Conservation (phyloP, 148 eudicot genomes). For the Chenopodium berlandieri region DNA sequence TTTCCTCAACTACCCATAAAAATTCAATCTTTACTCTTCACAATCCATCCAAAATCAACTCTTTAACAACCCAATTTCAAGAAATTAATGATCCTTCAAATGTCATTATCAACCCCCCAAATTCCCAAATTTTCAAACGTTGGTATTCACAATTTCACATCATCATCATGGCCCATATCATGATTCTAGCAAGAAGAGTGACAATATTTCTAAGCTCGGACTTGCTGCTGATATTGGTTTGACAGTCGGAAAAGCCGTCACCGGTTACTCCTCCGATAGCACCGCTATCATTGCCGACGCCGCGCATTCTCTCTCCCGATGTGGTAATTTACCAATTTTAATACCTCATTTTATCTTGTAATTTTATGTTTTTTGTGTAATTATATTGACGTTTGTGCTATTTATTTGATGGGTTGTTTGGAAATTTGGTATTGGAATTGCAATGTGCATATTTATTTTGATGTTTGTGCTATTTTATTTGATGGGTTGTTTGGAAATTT, state of each 20-base stretch:
- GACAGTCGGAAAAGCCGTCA: conserved; percentile 71
- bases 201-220: conserved; percentile 75
- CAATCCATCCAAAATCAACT: conserved; percentile 24
- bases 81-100: conserved; percentile 12
- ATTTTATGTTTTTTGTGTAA: neutral
- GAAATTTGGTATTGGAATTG: conserved; percentile 9
- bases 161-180: conserved; percentile 14
- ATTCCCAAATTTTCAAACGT: conserved; percentile 42
- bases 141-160: conserved; percentile 52
- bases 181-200: conserved; percentile 46
- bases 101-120: conserved; percentile 31
- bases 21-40: conserved; percentile 22
- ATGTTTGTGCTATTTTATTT: neutral
- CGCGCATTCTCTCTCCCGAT: conserved; percentile 89
- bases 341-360: neutral
- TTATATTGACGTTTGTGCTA: neutral
- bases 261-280: conserved; percentile 87
- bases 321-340: conserved; percentile 51
- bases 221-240: conserved; percentile 84
- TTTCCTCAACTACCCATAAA: conserved; percentile 16
- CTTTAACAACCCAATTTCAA: conserved; percentile 32
- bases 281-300: conserved; percentile 98
- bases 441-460: neutral
- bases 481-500: conserved; percentile 1
- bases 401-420: neutral